Conservation (phyloP, 148 eudicot genomes). For the Gaultheria prostrata region DNA sequence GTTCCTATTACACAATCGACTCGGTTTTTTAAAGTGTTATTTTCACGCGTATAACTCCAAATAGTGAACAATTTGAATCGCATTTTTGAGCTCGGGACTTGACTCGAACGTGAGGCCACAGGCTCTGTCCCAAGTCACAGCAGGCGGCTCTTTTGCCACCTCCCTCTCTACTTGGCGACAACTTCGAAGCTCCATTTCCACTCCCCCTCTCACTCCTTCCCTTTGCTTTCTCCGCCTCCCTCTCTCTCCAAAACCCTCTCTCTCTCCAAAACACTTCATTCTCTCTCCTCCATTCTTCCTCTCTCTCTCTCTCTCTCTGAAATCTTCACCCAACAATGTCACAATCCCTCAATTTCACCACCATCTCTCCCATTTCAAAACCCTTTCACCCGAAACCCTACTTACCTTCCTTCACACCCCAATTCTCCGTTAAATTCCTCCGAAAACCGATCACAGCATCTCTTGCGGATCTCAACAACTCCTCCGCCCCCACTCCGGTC, state of each 20-base stretch:
- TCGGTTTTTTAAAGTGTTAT: no score
- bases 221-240: conserved; percentile 11
- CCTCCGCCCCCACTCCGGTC: not conserved
- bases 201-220: not conserved
- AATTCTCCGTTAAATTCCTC: not conserved
- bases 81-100: no score
- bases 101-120: no score
- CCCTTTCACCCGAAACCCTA: conserved; percentile 20
- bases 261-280: not conserved
- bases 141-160: not conserved
- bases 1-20: no score
- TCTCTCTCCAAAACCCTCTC: not conserved
- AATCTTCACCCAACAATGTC: conserved; percentile 27
- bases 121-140: no score
- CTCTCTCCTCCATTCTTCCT: not conserved
- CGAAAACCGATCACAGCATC: conserved; percentile 6
- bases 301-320: not conserved
- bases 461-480: conserved; percentile 17
- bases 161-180: conserved; percentile 11
- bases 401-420: conserved; percentile 18
- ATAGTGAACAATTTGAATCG: no score
- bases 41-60: no score
- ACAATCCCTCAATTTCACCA: conserved; percentile 39
- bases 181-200: conserved; percentile 21
- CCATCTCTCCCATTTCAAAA: conserved; percentile 8